Conservation (phyloP, 1,139 yeast species). For the Debaryomyces fabryi region DNA sequence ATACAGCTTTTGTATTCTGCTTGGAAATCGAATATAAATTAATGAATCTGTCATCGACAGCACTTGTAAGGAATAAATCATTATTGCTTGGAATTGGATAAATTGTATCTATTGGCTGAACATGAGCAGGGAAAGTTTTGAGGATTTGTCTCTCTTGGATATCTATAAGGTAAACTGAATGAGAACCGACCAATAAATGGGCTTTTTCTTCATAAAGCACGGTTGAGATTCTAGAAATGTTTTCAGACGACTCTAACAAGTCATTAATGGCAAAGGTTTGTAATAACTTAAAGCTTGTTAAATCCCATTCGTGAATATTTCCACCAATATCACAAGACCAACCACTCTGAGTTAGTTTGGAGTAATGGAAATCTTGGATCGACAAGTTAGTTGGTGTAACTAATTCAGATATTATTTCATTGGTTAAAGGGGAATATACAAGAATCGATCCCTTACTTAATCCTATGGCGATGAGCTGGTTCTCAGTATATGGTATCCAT, state of each 20-base stretch:
- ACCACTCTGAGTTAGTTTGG: slow-evolving; percentile 43
- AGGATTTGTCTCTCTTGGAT: slow-evolving; percentile 36
- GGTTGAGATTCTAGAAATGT: slow-evolving; percentile 36
- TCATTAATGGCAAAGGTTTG: slow-evolving; percentile 48
- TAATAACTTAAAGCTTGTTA: slow-evolving; percentile 41
- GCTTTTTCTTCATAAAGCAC: slow-evolving; percentile 39
- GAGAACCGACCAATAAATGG: slow-evolving; percentile 64
- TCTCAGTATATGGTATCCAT: slow-evolving; percentile 55
- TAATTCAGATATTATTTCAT: slow-evolving; percentile 55
- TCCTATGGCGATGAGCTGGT: slow-evolving; percentile 59
- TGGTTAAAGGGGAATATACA: slow-evolving; percentile 68
- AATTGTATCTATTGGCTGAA: slow-evolving; percentile 60
- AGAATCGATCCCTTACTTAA: slow-evolving; percentile 66
- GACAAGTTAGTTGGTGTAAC: slow-evolving; percentile 53
- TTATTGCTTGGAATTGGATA: slow-evolving; percentile 35
- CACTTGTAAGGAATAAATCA: slow-evolving; percentile 64
- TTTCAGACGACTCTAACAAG: slow-evolving; percentile 36
- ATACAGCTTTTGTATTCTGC: slow-evolving; percentile 49
- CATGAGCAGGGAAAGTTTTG: slow-evolving; percentile 70
- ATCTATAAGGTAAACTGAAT: slow-evolving; percentile 58
- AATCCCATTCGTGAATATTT: slow-evolving; percentile 64
- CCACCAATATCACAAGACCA: slow-evolving; percentile 74
- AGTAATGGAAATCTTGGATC: slow-evolving; percentile 55
- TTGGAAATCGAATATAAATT: slow-evolving; percentile 61
- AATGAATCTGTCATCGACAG: slow-evolving; percentile 76